Conservation (phyloP, 805 yeast genomes). For the Monosporozyma servazzii region DNA sequence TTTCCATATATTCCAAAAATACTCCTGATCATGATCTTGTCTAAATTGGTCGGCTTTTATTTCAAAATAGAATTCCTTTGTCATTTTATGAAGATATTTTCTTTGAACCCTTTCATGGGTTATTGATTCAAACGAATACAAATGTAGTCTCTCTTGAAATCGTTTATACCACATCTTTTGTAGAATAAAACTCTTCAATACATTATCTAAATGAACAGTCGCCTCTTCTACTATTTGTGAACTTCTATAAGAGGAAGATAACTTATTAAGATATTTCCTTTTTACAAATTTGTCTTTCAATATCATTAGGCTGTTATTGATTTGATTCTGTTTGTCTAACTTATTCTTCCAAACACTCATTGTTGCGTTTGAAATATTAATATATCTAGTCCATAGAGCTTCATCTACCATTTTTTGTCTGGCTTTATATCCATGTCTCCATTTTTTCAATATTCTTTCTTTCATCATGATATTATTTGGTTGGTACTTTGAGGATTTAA, state of each 20-base stretch:
- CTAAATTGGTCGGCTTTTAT: background rate
- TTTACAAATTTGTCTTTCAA: background rate
- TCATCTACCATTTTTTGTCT: background rate
- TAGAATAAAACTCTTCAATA: conserved; percentile 9
- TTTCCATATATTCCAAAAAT: background rate
- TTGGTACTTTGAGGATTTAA: background rate
- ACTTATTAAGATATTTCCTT: background rate
- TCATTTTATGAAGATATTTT: background rate
- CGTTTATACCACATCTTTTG: conserved; percentile 17
- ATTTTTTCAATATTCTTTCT: background rate
- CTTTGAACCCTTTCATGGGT: background rate
- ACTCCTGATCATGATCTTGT: background rate
- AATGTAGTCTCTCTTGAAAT: conserved; percentile 4
- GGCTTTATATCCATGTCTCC: background rate
- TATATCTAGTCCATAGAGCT: background rate
- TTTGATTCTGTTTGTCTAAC: background rate
- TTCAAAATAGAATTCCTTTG: background rate
- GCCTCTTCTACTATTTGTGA: background rate
- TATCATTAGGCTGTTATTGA: background rate
- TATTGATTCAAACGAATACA: background rate
- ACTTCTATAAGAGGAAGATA: background rate
- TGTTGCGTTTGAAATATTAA: background rate
- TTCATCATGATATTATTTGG: background rate
- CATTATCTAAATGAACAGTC: conserved; percentile 1
- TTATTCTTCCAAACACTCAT: background rate